A percentile compares a stretch with the other conserved stretches of the same genome.
These are phyloP conservation scores for Irpex sp. DNA, from an alignment of 1,284 basidiomycete genomes.

Conservation along the genomic window DNA sequence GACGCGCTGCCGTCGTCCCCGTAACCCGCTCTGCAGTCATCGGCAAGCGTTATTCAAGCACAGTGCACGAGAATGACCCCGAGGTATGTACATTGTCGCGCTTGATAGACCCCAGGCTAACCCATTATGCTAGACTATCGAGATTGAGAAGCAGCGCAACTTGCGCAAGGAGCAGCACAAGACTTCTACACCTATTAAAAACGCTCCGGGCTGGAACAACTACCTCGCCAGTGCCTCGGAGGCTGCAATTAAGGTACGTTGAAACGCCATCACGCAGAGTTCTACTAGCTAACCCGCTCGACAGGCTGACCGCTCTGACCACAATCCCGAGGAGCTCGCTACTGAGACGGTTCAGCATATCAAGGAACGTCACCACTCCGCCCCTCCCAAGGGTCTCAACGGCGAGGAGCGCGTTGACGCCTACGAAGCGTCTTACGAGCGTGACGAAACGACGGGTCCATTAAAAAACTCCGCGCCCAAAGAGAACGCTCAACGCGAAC, in stretches of 20 bases:
- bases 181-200: slow-evolving; percentile 46
- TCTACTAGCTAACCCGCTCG: not conserved
- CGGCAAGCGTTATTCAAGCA: slow-evolving; percentile 34
- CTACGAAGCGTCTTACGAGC: slow-evolving; percentile 18
- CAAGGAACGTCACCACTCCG: slow-evolving; percentile 7
- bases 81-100: slow-evolving; percentile 34
- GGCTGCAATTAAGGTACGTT: slow-evolving; percentile 67
- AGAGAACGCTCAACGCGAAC: not conserved
- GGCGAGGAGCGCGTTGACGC: slow-evolving; percentile 15
- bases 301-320: slow-evolving; percentile 16
- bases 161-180: slow-evolving; percentile 45
- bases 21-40: slow-evolving; percentile 12
- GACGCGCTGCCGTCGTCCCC: slow-evolving; percentile 11
- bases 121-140: slow-evolving; percentile 37
- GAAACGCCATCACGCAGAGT: no score
- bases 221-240: slow-evolving; percentile 63
- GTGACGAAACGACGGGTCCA: slow-evolving; percentile 14
- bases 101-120: not conserved
- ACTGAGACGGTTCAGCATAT: slow-evolving; percentile 13
- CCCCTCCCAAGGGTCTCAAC: not conserved
- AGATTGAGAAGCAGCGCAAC: slow-evolving; percentile 55
- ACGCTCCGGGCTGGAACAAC: slow-evolving; percentile 78
- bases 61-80: slow-evolving; percentile 63
- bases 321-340: slow-evolving; percentile 9
- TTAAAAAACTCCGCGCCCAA: slow-evolving; percentile 4